These are phyloP conservation scores for Chlamydomonas sphaeroides DNA, from an alignment of 139 green algal species.

Conservation along the genomic window DNA sequence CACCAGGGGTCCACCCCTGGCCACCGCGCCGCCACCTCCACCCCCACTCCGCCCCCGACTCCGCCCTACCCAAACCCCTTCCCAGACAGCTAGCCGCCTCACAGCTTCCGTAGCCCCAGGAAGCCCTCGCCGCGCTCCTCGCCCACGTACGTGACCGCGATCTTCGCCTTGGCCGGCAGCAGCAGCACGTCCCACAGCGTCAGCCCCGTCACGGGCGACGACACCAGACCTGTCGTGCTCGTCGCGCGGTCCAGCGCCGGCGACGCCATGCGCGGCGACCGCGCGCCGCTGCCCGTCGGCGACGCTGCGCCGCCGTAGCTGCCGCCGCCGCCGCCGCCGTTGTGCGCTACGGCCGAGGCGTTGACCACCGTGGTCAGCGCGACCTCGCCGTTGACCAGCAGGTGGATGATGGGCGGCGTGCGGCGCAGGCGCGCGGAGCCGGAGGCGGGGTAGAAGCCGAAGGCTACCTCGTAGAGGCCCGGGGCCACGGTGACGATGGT, in stretches of 20 bases:
- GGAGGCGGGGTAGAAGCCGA: slow-evolving; percentile 57
- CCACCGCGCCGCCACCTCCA: too few species aligned
- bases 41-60: too few species aligned
- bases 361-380: slow-evolving; percentile 9
- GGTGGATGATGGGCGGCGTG: slow-evolving; percentile 59
- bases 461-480: slow-evolving; percentile 63
- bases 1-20: too few species aligned
- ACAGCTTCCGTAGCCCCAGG: slow-evolving; percentile 30
- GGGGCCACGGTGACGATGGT: slow-evolving; percentile 46
- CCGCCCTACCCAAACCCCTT: too few species aligned
- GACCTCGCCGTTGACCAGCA: slow-evolving; percentile 50
- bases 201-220: slow-evolving; percentile 1
- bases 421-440: slow-evolving; percentile 2
- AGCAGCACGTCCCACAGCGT: slow-evolving; percentile 27
- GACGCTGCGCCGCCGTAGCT: background rate
- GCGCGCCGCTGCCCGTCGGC: background rate
- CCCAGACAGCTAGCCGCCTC: too few species aligned
- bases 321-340: background rate
- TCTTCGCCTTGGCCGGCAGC: slow-evolving; percentile 31
- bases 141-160: slow-evolving; percentile 37
- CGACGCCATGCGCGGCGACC: background rate
- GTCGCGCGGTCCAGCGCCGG: slow-evolving; percentile 4
- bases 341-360: background rate
- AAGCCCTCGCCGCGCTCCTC: slow-evolving; percentile 42
- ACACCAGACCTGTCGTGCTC: slow-evolving; percentile 24